These are phyloP conservation scores for Ligustrum vulgare DNA, from an alignment of 257 asterid species.

Conservation along the genomic window DNA sequence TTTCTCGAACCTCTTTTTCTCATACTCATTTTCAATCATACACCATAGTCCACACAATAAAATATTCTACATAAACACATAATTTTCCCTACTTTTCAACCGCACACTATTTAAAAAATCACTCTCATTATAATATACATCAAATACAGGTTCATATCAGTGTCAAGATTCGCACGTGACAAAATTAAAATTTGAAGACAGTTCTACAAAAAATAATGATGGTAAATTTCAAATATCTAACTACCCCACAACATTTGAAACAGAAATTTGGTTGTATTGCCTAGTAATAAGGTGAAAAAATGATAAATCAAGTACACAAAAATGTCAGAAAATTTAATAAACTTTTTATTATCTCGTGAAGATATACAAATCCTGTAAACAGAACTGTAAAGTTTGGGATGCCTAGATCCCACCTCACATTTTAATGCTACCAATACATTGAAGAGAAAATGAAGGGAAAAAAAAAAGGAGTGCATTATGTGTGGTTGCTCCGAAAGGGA, in stretches of 20 bases:
- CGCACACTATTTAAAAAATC: too few relatives aligned
- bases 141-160: neutral
- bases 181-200: neutral
- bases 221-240: neutral
- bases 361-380: conserved; percentile 17
- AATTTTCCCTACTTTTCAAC: too few relatives aligned
- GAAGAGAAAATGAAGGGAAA: neutral
- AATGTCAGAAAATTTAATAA: neutral
- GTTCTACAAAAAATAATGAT: neutral
- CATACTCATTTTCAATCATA: too few relatives aligned
- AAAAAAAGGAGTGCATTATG: neutral
- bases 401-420: neutral
- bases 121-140: too few relatives aligned
- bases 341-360: conserved; percentile 7
- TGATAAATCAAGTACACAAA: neutral
- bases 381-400: neutral
- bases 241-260: neutral
- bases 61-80: too few relatives aligned
- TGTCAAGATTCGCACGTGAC: neutral
- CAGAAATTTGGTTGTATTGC: neutral
- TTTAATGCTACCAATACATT: neutral
- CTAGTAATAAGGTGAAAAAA: neutral
- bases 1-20: too few relatives aligned
- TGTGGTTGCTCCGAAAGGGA: neutral
- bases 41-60: too few relatives aligned